Conservation (phyloP, 805 yeast species). For the Yarrowia divulgata region DNA sequence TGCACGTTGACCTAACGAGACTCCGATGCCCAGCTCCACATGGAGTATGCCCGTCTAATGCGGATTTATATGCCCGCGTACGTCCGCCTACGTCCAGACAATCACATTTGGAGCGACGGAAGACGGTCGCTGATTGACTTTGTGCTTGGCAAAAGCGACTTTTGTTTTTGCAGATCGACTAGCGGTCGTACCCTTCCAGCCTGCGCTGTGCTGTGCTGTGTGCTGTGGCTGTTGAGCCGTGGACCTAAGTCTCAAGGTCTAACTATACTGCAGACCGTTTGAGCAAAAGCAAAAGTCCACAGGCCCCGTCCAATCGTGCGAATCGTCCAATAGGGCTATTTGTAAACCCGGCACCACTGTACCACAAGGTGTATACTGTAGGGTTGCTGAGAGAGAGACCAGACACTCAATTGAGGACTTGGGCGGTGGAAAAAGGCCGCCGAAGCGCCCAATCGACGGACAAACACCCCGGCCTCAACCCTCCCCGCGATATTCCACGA, state of each 20-base stretch:
- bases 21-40: not conserved
- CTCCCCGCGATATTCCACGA: not conserved
- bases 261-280: constrained; percentile 2
- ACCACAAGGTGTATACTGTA: not conserved
- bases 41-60: constrained; percentile 10
- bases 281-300: not conserved
- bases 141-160: no score
- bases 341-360: not conserved
- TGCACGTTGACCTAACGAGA: constrained; percentile 8
- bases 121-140: not conserved
- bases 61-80: constrained; percentile 9
- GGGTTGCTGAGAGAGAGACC: not conserved
- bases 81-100: not conserved
- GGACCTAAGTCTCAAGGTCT: constrained; percentile 9
- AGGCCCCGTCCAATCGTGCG: not conserved
- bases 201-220: no score
- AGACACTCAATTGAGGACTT: not conserved
- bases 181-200: not conserved
- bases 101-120: constrained; percentile 3
- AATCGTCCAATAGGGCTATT: not conserved
- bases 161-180: constrained; percentile 18
- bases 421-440: not conserved
- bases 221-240: constrained; percentile 27
- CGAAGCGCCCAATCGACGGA: not conserved
- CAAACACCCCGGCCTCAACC: not conserved